These are phyloP conservation scores for Fistulinella cinereoalba DNA, from an alignment of 1,284 basidiomycete species.

Conservation along the genomic window DNA sequence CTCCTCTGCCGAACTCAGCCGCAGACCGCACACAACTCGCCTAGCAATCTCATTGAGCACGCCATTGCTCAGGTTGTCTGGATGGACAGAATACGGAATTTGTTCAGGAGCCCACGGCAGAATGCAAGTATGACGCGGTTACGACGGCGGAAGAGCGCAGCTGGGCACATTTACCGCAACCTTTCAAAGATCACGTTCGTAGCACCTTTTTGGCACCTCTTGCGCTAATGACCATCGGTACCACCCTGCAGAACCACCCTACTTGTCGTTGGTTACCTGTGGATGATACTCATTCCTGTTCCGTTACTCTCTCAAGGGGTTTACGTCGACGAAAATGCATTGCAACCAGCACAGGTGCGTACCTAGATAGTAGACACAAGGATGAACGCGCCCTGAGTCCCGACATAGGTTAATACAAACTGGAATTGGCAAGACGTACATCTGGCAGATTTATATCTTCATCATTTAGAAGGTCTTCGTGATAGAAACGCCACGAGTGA, in stretches of 20 bases:
- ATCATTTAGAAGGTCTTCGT: conserved; percentile 60
- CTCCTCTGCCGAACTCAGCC: conserved; percentile 4
- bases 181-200: conserved; percentile 35
- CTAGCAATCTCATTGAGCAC: no score
- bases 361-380: conserved; percentile 9
- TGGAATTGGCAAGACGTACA: conserved; percentile 90
- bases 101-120: conserved; percentile 16
- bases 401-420: conserved; percentile 75
- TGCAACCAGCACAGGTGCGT: conserved; percentile 82
- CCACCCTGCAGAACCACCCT: conserved; percentile 51
- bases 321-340: conserved; percentile 91
- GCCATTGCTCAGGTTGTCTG: neutral
- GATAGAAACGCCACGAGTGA: conserved; percentile 62
- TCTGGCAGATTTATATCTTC: conserved; percentile 75
- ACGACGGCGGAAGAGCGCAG: conserved; percentile 27
- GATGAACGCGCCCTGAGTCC: neutral
- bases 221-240: neutral
- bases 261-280: conserved; percentile 63
- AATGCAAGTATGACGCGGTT: conserved; percentile 20
- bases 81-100: conserved; percentile 23
- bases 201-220: neutral
- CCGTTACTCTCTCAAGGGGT: conserved; percentile 62
- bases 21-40: no score
- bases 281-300: conserved; percentile 73
- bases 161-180: conserved; percentile 19